These are phyloP conservation scores for Fusarium fracticaudum DNA, from an alignment of 2,329 filamentous ascomycete species.

Conservation along the genomic window DNA sequence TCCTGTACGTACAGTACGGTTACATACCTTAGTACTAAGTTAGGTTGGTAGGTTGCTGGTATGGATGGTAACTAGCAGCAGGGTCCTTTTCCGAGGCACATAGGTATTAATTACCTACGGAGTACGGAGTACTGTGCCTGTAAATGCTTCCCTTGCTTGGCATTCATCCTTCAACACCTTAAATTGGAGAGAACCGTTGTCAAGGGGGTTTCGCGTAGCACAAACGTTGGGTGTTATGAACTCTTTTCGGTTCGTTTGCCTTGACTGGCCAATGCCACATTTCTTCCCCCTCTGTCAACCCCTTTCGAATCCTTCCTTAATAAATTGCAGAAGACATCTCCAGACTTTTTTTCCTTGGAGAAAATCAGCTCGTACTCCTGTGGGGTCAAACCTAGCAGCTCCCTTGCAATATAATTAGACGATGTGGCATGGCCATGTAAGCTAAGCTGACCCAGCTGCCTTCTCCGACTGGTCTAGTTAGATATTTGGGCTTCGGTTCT, in stretches of 20 bases:
- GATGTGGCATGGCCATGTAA: slow-evolving; percentile 32
- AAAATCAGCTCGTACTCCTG: slow-evolving; percentile 18
- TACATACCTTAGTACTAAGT: not conserved
- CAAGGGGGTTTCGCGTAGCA: not conserved
- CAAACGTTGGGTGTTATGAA: not conserved
- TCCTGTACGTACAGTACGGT: not conserved
- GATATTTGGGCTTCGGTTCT: slow-evolving; percentile 5
- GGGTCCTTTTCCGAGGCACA: slow-evolving; percentile 13
- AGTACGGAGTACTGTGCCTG: not conserved
- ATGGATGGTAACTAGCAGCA: not conserved
- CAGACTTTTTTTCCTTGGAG: not conserved
- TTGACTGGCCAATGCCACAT: not conserved
- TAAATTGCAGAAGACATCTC: not conserved
- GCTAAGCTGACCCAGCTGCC: slow-evolving; percentile 21
- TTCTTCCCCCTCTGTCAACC: not conserved
- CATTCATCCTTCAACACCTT: slow-evolving; percentile 5
- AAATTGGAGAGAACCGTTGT: not conserved
- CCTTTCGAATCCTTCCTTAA: not conserved
- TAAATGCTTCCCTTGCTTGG: slow-evolving; percentile 33
- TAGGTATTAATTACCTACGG: not conserved
- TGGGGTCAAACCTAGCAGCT: slow-evolving; percentile 24
- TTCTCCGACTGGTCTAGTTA: slow-evolving; percentile 21
- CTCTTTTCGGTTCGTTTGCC: not conserved
- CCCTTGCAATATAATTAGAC: slow-evolving; percentile 24
- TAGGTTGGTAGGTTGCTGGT: not conserved